These are phyloP conservation scores for Talaromyces adpressus DNA, from an alignment of 495 filamentous ascomycete species.

Conservation along the genomic window DNA sequence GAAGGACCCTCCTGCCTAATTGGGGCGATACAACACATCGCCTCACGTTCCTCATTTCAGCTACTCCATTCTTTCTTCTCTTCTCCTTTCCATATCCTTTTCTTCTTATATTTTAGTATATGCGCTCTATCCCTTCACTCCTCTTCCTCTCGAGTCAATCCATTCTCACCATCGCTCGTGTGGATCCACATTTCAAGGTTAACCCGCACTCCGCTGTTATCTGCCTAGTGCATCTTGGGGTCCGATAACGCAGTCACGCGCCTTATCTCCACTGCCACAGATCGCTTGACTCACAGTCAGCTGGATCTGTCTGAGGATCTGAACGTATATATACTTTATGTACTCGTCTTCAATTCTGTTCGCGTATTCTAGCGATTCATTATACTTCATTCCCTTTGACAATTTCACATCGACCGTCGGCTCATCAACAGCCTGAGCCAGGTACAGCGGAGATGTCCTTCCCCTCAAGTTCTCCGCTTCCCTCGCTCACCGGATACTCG, in stretches of 20 bases:
- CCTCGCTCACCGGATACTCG: slow-evolving; percentile 10
- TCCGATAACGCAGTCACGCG: slow-evolving; percentile 6
- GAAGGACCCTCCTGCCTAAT: slow-evolving; percentile 4
- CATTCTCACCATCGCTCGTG: no score
- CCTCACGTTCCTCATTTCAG: not conserved
- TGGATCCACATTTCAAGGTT: not conserved
- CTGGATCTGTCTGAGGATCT: not conserved
- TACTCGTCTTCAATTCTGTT: not conserved
- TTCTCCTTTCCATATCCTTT: not conserved
- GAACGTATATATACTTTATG: not conserved
- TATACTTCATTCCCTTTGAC: not conserved
- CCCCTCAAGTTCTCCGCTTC: not conserved
- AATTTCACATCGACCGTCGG: not conserved
- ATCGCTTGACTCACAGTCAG: not conserved
- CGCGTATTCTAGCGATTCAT: not conserved
- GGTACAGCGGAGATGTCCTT: not conserved
- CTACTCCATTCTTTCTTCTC: not conserved
- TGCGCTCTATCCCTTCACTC: not conserved
- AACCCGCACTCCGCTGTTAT: not conserved
- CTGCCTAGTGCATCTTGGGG: not conserved
- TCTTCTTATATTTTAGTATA: not conserved
- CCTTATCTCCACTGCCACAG: not conserved
- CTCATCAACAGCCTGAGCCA: not conserved
- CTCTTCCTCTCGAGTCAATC: no score
- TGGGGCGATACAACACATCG: not conserved